Base-by-base conservation (phyloP, 106 monocot genomes). In the Dioscorea dumetorum region DNA sequence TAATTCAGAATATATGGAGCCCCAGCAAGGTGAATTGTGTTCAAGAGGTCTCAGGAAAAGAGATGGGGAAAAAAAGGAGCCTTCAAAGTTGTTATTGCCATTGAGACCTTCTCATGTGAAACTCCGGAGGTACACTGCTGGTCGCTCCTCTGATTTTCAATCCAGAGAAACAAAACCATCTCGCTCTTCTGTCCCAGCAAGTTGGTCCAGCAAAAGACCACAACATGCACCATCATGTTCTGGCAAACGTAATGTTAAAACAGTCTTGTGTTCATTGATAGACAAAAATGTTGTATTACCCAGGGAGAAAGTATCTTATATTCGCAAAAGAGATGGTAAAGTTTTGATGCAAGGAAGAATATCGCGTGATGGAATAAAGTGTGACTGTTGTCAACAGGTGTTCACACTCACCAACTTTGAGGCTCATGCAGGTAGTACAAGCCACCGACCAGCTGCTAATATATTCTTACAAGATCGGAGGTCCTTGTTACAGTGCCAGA, bases 381-480 rank as follows among this genome's bases (percentile, higher is more conserved):
- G 91, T 76, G 73, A 54, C 12, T 91, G 91, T 68, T 91, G 91
- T 67, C 54, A 69, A 17, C 41, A 69, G 33, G 59, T 91, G 17
- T 80, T 73, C 60, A 70, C 61, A 16, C 72, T 82, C 32, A 48
- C 73, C 12, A 62, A 65, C 4, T 91, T 91, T 74, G 84, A 82
- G 67, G 67, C 24, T 68, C 91, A 91, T 82, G 79, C 84, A 71
- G 84, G 84, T 17, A 73, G 79, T 57, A 80, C 22, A 12, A 48
- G 67, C 24, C 56, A 48, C 20, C 76, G 51, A 24, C 84, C 84
- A 48, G 66, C 74, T 67, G 77, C 82, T 5, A 69, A 78, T 49
- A 84, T 91, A 76, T 77, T 80, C 28, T 57, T 91, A 54, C 18
- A 66, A 31, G 91, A 91, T 74, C 84, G 84, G 62, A 87, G 80